phyloP scores from a whole-genome alignment of 768 basidiomycete species.

The Ramaria rubella region DNA sequence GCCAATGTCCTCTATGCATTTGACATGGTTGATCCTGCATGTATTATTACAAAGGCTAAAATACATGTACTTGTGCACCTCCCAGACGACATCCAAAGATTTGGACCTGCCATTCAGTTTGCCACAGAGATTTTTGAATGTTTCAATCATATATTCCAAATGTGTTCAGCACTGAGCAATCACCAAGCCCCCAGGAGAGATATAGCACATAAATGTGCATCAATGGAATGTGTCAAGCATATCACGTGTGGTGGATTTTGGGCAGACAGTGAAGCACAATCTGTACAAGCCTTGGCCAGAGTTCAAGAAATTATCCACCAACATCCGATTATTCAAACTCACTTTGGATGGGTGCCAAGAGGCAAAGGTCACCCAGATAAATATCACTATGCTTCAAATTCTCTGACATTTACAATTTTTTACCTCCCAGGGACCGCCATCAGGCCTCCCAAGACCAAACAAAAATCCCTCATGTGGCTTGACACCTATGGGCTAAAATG shows the following conservation, averaged over 20 bases:
- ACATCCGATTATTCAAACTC: background rate
- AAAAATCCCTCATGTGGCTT: too few relatives aligned
- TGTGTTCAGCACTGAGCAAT: background rate
- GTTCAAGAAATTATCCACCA: background rate
- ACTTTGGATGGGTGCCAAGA: background rate
- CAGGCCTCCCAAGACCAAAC: too few relatives aligned
- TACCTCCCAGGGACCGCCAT: too few relatives aligned
- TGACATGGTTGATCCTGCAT: constrained; percentile 28
- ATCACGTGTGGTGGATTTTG: background rate
- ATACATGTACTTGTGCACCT: constrained; percentile 29
- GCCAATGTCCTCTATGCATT: constrained; percentile 34
- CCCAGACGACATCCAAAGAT: constrained; percentile 18
- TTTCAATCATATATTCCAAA: background rate
- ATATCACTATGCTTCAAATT: too few relatives aligned
- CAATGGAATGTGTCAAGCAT: background rate
- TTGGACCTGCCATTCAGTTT: background rate
- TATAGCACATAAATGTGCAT: background rate
- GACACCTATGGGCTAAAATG: too few relatives aligned
- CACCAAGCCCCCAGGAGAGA: background rate
- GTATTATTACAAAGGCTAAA: constrained; percentile 28
- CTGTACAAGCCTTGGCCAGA: background rate
- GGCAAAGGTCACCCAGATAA: too few relatives aligned
- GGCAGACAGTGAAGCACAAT: background rate
- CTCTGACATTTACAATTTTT: too few relatives aligned
- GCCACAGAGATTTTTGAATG: too few relatives aligned